Evolutionary conservation across 768 basidiomycete species (phyloP), one percentile per base, ranked within the genome.

Genomic region (Pulveroboletus sp.): DNA sequence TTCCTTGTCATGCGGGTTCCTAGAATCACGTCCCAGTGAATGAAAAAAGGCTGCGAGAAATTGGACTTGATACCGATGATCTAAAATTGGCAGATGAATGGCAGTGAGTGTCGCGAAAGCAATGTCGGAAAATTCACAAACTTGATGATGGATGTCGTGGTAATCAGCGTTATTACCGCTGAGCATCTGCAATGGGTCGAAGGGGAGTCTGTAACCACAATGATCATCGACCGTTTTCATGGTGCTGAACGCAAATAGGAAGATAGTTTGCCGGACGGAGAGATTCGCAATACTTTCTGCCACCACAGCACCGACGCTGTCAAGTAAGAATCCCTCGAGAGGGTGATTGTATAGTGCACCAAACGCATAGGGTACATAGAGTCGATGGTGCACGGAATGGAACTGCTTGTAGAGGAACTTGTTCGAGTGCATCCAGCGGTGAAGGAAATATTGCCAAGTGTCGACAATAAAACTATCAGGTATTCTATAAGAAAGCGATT

Each of bases 291-390:
- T 18, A 21, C 71, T 60, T 64, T 98, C 89, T 0, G 94, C 89
- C 17, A 97, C 49, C 8, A 71, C 80, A 0, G 92, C 84, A 37
- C 95, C 93, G 27, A 87, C 66, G 2, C 84, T 80, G 67, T 99
- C 96, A 56, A 99, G 77, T 2, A 95, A 53, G 64, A 99, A 85
- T 1, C 94, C 96, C 65, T 99, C 96, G 32, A 98, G 59, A 0
- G 94, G 94, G 66, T 98, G 95, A 68, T 98, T 99, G 76, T 99
- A 99, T 5, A 98, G 75, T 17, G 96, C 88, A 15, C 96, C 96
- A 61, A 88, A 99, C 0, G 96, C 92, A 63, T 96, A 98, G 1
- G 96, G 94, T 7, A 95, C 93, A 65, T 98, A 95, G 8, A 99
- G 82, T 8, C 93, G 79, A 67, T 99, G 96, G 69, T 99, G 96